Evolutionary conservation across 2,329 filamentous ascomycete species (phyloP), one percentile per base, ranked within the genome.

Genomic region (Sporothrix brunneoviolacea): DNA sequence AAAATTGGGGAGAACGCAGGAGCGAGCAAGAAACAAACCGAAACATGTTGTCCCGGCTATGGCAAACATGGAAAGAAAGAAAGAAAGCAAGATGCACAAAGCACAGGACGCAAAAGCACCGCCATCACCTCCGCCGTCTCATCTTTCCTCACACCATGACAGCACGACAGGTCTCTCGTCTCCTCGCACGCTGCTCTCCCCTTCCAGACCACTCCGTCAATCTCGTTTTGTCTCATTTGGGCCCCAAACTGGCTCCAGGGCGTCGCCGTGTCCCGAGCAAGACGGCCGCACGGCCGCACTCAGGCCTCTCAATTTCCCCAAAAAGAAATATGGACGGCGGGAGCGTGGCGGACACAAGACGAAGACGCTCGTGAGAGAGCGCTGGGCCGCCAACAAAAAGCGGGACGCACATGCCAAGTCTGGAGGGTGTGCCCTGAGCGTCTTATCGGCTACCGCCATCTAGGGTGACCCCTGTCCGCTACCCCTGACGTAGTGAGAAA

Each of bases 381-480:
- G 19, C 19, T 38, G 4, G 10, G 44, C 33, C n/a, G 35, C 22
- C 36, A 16, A 27, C 15, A 24, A 48, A 42, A 35, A 48, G 30
- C 37, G 36, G 37, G 37, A 42, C 38, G 19, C 24, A 18, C 9
- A 41, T n/a, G n/a, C n/a, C n/a, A n/a, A n/a, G n/a, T n/a, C n/a
- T n/a, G n/a, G n/a, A n/a, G n/a, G n/a, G 27, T 15, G 15, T 37
- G 32, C 35, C 28, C 35, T 40, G 41, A 46, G 48, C 48, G 27
- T 39, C 32, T 46, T 51, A 46, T 39, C 35, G 16, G 41, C 42
- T 45, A 41, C 24, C 42, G 30, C 28, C 21, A 46, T 40, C 19
- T 43, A 35, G 36, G 48, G 42, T 45, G 41, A 51, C 35, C 48
- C 48, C 28, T 45, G 48, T 30, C 28, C 13, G 21, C 41, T n/a